Base-by-base conservation (phyloP, 73 alveolate genomes). In the Vitrella brassicaformis region DNA sequence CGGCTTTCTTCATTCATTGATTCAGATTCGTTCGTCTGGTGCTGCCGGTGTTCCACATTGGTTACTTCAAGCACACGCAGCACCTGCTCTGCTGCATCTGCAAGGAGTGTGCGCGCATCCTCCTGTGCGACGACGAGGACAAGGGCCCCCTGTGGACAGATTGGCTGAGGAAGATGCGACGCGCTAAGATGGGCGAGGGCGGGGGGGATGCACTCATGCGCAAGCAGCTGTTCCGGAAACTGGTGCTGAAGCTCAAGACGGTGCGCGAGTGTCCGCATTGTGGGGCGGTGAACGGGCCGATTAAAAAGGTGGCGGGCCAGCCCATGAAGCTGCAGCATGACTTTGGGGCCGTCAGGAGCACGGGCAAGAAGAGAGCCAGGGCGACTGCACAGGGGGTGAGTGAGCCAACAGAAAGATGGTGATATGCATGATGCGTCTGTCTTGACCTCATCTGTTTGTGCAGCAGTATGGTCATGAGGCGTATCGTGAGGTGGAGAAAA, bases 11-110 rank as follows among this genome's bases (percentile, higher is more conserved):
- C n/a, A n/a, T n/a, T n/a, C n/a, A n/a, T n/a, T n/a, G n/a, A n/a
- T n/a, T n/a, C n/a, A n/a, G n/a, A n/a, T 91, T 81, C 78, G 80
- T 95, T 29, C 85, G 88, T 67, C 87, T 95, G 65, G 93, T 86
- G 67, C 82, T 95, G 67, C 99, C 99, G 30, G 95, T 93, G 68
- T 95, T 93, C 85, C 98, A 95, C 81, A 89, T 91, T 19, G 99
- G 99, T 0, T 95, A 87, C 83, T 86, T 95, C 70, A 90, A 91
- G 91, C 94, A 90, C 81, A 81, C 86, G 28, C 78, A 91, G 87
- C 27, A 82, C 81, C 31, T 88, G 84, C 26, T 65, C 81, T 14
- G 78, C 70, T 80, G 78, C n/a, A 85, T 87, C 66, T 90, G 96
- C 87, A 88, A 94, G 85, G 89, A 81, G 69, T 91, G 97, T 64